These are phyloP conservation scores for Xylaria flabelliformis DNA, from an alignment of 495 filamentous ascomycete genomes.

Conservation along the genomic window DNA sequence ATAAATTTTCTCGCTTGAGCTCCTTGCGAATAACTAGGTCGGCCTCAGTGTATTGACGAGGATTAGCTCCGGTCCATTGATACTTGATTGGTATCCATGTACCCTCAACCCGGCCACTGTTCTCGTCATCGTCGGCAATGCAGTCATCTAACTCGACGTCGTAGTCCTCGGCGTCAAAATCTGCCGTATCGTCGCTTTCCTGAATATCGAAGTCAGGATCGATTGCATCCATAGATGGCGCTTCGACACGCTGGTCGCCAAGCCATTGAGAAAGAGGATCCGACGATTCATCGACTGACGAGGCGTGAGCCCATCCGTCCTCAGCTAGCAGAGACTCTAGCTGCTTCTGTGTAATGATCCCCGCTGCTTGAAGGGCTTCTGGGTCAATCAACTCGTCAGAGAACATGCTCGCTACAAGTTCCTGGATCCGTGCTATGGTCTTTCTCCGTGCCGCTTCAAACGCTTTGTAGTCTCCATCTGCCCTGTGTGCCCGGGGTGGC, in stretches of 20 bases:
- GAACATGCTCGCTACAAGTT: slow-evolving; percentile 57
- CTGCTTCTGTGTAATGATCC: slow-evolving; percentile 68
- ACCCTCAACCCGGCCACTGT: slow-evolving; percentile 44
- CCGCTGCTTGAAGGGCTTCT: slow-evolving; percentile 52
- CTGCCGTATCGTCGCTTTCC: slow-evolving; percentile 35
- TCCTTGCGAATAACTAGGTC: slow-evolving; percentile 33
- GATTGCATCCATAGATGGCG: slow-evolving; percentile 32
- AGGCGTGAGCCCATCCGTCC: slow-evolving; percentile 58
- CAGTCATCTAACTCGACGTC: slow-evolving; percentile 47
- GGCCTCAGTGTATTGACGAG: slow-evolving; percentile 22
- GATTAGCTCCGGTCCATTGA: slow-evolving; percentile 46
- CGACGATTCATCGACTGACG: slow-evolving; percentile 37
- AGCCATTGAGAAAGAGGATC: slow-evolving; percentile 70
- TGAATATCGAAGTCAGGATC: slow-evolving; percentile 47
- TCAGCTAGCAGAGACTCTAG: slow-evolving; percentile 61
- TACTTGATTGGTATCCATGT: slow-evolving; percentile 41
- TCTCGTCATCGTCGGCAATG: slow-evolving; percentile 50
- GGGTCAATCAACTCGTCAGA: slow-evolving; percentile 56
- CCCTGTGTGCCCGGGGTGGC: not conserved
- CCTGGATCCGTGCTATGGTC: slow-evolving; percentile 47
- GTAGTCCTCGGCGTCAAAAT: slow-evolving; percentile 37
- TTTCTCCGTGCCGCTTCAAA: slow-evolving; percentile 36
- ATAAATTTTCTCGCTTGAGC: slow-evolving; percentile 41
- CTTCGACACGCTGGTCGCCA: slow-evolving; percentile 51
- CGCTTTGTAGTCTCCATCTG: slow-evolving; percentile 33